Base-by-base conservation (phyloP, 176 grass and related monocot genomes). In the Carex littledalei region DNA sequence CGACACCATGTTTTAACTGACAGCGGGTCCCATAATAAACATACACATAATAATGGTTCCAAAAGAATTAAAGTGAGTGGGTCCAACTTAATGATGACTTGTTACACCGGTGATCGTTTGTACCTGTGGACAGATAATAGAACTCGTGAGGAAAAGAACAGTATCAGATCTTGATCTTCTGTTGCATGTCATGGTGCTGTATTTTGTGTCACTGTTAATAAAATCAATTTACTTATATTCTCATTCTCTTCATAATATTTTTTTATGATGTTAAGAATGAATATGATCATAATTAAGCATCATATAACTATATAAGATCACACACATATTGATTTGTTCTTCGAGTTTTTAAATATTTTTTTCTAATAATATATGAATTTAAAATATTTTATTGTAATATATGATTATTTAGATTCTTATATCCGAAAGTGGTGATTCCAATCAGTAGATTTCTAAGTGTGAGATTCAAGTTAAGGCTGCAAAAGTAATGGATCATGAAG, bases 51-150 rank as follows among this genome's bases (percentile, higher is more conserved):
- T 56, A 78, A 78, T 72, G 68, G 17, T 3, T 72, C 37, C 68
- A 72, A 47, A 21, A 78, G 8, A 31, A 77, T 6, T 78, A 78
- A 77, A 78, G 20, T 9, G 8, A 9, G 73, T 56, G 73, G 73
- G 24, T 78, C 73, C 49, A 32, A 78, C 22, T 56, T 15, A 78
- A 14, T 13, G 17, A 77, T 78, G 49, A 32, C 14, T 78, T 56
- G 50, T 78, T 78, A 78, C 74, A 78, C 73, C 74, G 24, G 13
- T 32, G 74, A 76, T 12, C 20, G 45, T 75, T 75, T 32, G 12
- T 60, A 60, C 1, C 15, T 8, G 5, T 60, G 3, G 63, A 67
- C 63, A 67, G 63, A 67, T 16, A 26, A 67, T 67, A 11, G 12
- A 34, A 43, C 17, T 20, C 0, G 0, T 7, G 0, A 10, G 70